phyloP scores from a whole-genome alignment of 305 asterid genomes.

The Solanum hybrid region DNA sequence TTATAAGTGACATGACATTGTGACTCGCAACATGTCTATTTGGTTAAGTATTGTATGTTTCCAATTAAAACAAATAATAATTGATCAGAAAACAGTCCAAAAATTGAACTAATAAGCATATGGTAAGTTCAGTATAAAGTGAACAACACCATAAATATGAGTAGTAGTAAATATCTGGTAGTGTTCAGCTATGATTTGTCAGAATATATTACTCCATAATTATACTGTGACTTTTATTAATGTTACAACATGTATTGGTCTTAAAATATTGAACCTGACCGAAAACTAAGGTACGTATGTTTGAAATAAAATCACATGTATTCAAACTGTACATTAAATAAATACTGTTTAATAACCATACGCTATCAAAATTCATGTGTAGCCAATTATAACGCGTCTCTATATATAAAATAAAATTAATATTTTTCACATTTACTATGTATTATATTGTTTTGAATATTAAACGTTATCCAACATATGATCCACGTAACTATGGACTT shows the following conservation, averaged over 20 bases:
- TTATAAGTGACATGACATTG: not conserved
- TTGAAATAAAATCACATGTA: not conserved
- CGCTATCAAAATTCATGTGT: conserved; percentile 5
- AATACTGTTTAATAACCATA: not conserved
- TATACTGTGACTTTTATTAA: not conserved
- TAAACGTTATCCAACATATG: conserved; percentile 8
- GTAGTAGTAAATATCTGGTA: not conserved
- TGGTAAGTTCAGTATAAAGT: not conserved
- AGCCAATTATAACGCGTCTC: conserved; percentile 17
- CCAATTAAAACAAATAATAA: not conserved
- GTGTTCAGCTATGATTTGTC: not conserved
- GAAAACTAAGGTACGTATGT: not conserved
- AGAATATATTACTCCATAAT: not conserved
- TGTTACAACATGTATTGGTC: not conserved
- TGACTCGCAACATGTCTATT: not conserved
- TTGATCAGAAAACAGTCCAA: not conserved
- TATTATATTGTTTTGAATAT: not conserved
- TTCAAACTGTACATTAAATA: not conserved
- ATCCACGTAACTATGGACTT: not conserved
- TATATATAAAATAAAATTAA: not conserved
- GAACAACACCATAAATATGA: not conserved
- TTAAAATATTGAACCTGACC: not conserved
- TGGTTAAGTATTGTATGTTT: not conserved
- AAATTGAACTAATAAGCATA: not conserved
- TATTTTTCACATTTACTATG: not conserved